Evolutionary conservation across 352 stramenopile species (phyloP).

Genomic region (Pythium diclinum): DNA sequence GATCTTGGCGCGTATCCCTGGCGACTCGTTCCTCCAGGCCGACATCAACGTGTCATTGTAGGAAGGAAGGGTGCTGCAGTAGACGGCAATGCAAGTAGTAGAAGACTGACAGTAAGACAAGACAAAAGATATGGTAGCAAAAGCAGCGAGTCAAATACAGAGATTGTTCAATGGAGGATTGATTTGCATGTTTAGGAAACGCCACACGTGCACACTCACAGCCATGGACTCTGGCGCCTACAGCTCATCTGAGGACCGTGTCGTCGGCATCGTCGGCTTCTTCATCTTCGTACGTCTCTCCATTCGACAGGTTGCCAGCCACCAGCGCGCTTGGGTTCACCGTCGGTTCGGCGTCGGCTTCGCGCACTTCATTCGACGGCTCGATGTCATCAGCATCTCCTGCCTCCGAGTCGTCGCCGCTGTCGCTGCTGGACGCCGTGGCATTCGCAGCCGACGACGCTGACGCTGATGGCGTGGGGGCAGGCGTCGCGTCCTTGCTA

Average conservation of each 20-base stretch:
- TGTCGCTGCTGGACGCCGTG: background rate
- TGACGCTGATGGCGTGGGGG: background rate
- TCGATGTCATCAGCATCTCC: constrained; percentile 3
- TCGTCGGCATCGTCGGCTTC: constrained; percentile 22
- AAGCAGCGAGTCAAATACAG: constrained; percentile 1
- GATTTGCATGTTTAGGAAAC: background rate
- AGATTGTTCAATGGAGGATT: background rate
- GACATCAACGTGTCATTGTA: constrained; percentile 88
- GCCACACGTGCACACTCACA: background rate
- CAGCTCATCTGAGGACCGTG: constrained; percentile 2
- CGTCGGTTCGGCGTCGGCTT: constrained; percentile 6
- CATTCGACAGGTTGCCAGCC: constrained; percentile 27
- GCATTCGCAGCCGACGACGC: constrained; percentile 5
- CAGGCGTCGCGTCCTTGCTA: constrained; percentile 18
- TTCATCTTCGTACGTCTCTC: constrained; percentile 26
- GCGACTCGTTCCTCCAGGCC: constrained; percentile 86
- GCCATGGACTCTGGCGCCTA: background rate
- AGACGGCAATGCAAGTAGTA: background rate
- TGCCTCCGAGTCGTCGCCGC: constrained; percentile 10
- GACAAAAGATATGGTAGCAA: constrained; percentile 1
- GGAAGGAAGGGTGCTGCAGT: background rate
- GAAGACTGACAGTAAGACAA: background rate
- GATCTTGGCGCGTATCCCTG: constrained; percentile 79
- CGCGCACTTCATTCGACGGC: background rate
- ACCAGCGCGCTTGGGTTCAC: constrained; percentile 36